Conservation (phyloP, 2,329 filamentous ascomycete genomes). For the Fusarium secorum region DNA sequence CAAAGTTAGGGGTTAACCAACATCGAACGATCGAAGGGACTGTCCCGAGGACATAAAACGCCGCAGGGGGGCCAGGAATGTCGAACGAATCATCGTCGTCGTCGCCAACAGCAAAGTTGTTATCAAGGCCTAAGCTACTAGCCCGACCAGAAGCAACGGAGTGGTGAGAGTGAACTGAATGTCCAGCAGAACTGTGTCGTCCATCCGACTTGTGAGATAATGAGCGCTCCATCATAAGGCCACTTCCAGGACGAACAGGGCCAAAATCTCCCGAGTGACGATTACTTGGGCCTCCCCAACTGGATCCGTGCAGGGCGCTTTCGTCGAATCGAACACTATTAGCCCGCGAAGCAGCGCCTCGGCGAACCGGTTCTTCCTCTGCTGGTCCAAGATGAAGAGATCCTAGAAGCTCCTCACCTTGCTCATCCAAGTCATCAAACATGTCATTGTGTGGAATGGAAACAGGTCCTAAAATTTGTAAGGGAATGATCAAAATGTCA, state of each 20-base stretch:
- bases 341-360: slow-evolving; percentile 87
- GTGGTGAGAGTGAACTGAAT: slow-evolving; percentile 73
- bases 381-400: slow-evolving; percentile 81
- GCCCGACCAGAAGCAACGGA: slow-evolving; percentile 81
- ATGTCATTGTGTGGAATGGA: slow-evolving; percentile 83
- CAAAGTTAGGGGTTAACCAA: slow-evolving; percentile 91
- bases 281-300: slow-evolving; percentile 80
- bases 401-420: slow-evolving; percentile 79
- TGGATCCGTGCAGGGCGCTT: slow-evolving; percentile 85
- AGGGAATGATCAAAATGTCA: slow-evolving; percentile 9
- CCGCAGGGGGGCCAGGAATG: slow-evolving; percentile 79
- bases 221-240: slow-evolving; percentile 88
- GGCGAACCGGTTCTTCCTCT: slow-evolving; percentile 84
- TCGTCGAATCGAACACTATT: slow-evolving; percentile 99
- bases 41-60: slow-evolving; percentile 83
- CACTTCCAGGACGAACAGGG: slow-evolving; percentile 78
- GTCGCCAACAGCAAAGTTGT: slow-evolving; percentile 67
- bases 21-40: slow-evolving; percentile 95
- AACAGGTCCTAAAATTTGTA: slow-evolving; percentile 69
- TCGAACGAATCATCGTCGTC: slow-evolving; percentile 75
- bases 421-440: slow-evolving; percentile 90
- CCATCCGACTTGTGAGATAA: slow-evolving; percentile 96
- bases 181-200: slow-evolving; percentile 89
- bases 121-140: slow-evolving; percentile 87
- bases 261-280: slow-evolving; percentile 85